Evolutionary conservation across 2,329 filamentous ascomycete genomes (phyloP).

Genomic region (Tolypocladium ophioglossoides): DNA sequence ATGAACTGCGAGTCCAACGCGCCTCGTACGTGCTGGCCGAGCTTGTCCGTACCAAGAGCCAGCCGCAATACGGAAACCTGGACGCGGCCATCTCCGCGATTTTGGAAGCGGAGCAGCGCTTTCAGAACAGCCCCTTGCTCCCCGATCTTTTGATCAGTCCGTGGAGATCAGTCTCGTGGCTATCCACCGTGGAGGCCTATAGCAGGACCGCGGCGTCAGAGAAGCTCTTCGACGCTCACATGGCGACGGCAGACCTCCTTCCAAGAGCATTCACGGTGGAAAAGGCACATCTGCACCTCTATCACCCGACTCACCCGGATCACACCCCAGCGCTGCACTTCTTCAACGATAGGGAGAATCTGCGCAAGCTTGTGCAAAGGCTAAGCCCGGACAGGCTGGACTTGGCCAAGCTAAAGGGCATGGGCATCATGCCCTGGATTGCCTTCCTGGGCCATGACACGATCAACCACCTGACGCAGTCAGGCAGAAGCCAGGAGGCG

Average conservation of each 20-base stretch:
- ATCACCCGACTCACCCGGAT: constrained; percentile 42
- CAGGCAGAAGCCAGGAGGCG: constrained; percentile 30
- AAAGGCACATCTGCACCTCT: constrained; percentile 41
- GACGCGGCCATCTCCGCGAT: constrained; percentile 40
- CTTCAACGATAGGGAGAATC: constrained; percentile 23
- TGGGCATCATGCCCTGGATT: constrained; percentile 24
- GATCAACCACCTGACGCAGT: constrained; percentile 30
- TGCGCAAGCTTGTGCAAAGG: constrained; percentile 16
- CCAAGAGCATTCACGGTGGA: constrained; percentile 28
- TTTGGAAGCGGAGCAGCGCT: constrained; percentile 32
- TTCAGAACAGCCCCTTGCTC: constrained; percentile 23
- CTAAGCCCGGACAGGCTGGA: constrained; percentile 15
- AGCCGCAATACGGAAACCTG: constrained; percentile 28
- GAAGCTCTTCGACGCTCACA: constrained; percentile 40
- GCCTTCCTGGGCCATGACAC: constrained; percentile 35
- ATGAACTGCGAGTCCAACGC: constrained; percentile 14
- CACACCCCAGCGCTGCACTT: constrained; percentile 35
- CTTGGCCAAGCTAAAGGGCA: constrained; percentile 16
- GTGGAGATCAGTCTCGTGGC: constrained; percentile 40
- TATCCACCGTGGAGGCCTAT: constrained; percentile 40
- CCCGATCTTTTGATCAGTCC: constrained; percentile 25
- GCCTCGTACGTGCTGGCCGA: constrained; percentile 23
- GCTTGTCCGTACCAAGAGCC: constrained; percentile 33
- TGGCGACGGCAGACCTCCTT: constrained; percentile 32
- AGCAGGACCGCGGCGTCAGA: constrained; percentile 33